Evolutionary conservation across 805 yeast genomes (phyloP).

Genomic region (Wickerhamiella allomyrinae): DNA sequence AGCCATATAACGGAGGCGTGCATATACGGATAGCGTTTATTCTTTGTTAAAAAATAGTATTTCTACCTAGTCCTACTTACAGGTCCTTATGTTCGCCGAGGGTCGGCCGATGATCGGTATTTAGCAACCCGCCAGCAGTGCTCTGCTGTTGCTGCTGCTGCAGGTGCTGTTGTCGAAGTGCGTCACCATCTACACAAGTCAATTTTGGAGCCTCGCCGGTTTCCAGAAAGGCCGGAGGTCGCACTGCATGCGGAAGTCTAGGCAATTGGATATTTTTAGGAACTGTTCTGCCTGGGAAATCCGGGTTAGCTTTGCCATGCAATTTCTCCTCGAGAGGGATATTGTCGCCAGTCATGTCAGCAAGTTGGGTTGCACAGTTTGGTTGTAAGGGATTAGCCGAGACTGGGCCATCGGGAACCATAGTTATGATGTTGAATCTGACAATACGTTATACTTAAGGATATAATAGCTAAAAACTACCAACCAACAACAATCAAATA

Average conservation of each 20-base stretch:
- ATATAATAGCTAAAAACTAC: too few relatives aligned
- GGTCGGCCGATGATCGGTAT: not conserved
- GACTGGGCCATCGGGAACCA: too few relatives aligned
- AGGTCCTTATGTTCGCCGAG: not conserved
- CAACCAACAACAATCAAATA: too few relatives aligned
- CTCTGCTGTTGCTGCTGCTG: not conserved
- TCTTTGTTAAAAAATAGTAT: too few relatives aligned
- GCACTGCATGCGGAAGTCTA: not conserved
- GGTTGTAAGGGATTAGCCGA: too few relatives aligned
- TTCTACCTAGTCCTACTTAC: too few relatives aligned
- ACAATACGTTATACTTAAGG: too few relatives aligned
- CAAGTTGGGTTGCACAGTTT: too few relatives aligned
- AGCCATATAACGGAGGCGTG: too few relatives aligned
- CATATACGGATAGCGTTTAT: too few relatives aligned
- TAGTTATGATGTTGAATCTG: too few relatives aligned
- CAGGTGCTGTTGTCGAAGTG: not conserved
- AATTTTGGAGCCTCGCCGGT: not conserved
- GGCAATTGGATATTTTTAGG: not conserved
- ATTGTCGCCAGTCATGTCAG: conserved; percentile 1
- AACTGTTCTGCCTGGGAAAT: not conserved
- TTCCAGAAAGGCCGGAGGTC: not conserved
- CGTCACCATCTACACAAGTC: not conserved
- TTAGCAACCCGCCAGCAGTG: conserved; percentile 1
- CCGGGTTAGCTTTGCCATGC: not conserved
- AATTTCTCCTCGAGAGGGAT: not conserved